A percentile compares a stretch with the other conserved stretches of the same genome.
Evolutionary conservation across 148 eudicot genomes (phyloP).

Genomic region (Cornus suecica): DNA sequence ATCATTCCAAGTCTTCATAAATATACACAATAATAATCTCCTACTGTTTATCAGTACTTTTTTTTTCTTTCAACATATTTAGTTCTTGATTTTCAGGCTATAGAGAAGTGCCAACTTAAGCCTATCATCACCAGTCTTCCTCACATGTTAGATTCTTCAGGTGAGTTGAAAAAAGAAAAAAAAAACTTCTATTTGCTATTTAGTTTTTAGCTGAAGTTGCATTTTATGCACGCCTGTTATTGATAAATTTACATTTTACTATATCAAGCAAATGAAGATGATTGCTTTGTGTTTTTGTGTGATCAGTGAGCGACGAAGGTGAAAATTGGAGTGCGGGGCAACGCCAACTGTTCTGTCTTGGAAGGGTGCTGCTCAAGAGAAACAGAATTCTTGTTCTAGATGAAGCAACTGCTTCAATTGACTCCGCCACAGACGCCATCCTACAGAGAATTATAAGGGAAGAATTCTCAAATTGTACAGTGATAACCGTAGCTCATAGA

Average conservation of each 20-base stretch:
- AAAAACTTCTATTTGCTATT: neutral
- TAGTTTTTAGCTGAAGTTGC: neutral
- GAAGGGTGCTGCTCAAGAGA: slow-evolving; percentile 57
- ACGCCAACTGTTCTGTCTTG: slow-evolving; percentile 61
- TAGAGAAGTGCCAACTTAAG: slow-evolving; percentile 78
- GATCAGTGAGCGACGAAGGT: slow-evolving; percentile 61
- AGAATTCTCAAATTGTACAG: slow-evolving; percentile 57
- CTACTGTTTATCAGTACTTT: neutral
- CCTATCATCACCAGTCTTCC: slow-evolving; percentile 51
- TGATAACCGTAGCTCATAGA: slow-evolving; percentile 66
- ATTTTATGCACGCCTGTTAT: neutral
- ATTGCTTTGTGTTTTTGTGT: neutral
- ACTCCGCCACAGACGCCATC: slow-evolving; percentile 50
- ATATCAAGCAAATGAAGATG: neutral
- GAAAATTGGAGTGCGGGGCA: slow-evolving; percentile 74
- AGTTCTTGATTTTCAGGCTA: slow-evolving; percentile 34
- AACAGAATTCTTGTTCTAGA: slow-evolving; percentile 60
- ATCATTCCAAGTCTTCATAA: neutral
- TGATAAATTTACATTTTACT: neutral
- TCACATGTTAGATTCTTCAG: slow-evolving; percentile 56
- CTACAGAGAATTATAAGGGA: slow-evolving; percentile 56
- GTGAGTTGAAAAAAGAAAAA: slow-evolving; percentile 19
- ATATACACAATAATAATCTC: neutral
- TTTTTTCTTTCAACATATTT: neutral
- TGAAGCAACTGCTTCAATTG: slow-evolving; percentile 75